Evolutionary conservation across 2,329 filamentous ascomycete genomes (phyloP).

Genomic region (Colletotrichum paranaense): DNA sequence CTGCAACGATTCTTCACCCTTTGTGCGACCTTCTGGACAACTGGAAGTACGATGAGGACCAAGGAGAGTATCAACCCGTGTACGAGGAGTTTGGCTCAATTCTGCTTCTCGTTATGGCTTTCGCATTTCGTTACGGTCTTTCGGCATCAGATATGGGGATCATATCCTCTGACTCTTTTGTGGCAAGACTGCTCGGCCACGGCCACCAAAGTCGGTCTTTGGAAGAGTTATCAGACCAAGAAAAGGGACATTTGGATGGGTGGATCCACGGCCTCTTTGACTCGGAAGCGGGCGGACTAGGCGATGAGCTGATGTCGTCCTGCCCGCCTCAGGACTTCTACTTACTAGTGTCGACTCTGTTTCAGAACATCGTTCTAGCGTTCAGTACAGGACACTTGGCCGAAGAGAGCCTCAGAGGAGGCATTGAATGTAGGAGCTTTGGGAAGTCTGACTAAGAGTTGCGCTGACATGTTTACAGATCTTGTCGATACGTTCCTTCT

Average conservation of each 20-base stretch:
- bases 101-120: constrained; percentile 77
- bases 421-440: constrained; percentile 75
- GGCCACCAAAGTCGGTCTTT: constrained; percentile 67
- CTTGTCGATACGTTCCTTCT: constrained; percentile 83
- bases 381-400: constrained; percentile 73
- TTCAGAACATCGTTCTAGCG: constrained; percentile 79
- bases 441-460: background rate
- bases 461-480: constrained; percentile 56
- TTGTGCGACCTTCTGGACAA: constrained; percentile 80
- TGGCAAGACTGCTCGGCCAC: constrained; percentile 72
- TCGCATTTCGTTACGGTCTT: constrained; percentile 81
- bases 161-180: constrained; percentile 70
- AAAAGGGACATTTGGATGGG: constrained; percentile 73
- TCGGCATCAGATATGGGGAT: constrained; percentile 73
- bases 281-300: constrained; percentile 77
- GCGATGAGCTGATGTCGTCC: constrained; percentile 83
- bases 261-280: constrained; percentile 86
- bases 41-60: constrained; percentile 86
- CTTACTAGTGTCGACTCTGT: constrained; percentile 79
- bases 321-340: constrained; percentile 89
- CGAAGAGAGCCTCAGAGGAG: constrained; percentile 78
- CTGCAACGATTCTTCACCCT: constrained; percentile 76
- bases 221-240: constrained; percentile 71
- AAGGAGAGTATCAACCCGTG: constrained; percentile 84
- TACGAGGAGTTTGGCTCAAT: constrained; percentile 89